Base-by-base conservation (phyloP, 139 green algal species). In the Chlorella sp. region DNA sequence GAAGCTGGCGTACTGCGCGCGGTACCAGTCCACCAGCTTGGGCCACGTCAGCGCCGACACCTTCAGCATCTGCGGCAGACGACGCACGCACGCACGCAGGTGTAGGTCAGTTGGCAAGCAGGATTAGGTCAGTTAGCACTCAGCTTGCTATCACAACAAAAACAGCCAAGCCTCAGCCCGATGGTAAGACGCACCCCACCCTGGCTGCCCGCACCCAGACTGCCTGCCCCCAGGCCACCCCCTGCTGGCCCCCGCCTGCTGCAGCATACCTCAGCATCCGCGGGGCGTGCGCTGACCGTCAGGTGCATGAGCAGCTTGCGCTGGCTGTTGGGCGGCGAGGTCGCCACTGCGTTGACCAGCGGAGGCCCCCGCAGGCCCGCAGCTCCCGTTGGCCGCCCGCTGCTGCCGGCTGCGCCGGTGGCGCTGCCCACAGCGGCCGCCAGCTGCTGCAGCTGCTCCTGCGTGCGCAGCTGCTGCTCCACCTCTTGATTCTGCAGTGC, bases 11-110 rank as follows among this genome's bases (percentile, higher is more conserved):
- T 73, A 28, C 60, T 57, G 57, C 36, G 71, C 41, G 60, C 25
- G 23, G 60, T 82, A 82, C 76, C 76, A 82, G 21, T 82, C 76
- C 60, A 60, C 36, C 57, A 82, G 76, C 76, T 82, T 82, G 76
- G 76, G 76, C 76, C 76, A 82, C 1, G 76, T 73, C 36, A 82
- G 57, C 34, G 76, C 60, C 23, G 76, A 63, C 57, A 82, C 76
- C 60, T 63, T 39, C 28, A 67, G 65, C 76, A 82, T 82, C 76
- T 82, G 57, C 44, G 34, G 20, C 4, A 20, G n/a, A n/a, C n/a
- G n/a, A n/a, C n/a, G n/a, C n/a, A n/a, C n/a, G n/a, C n/a, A n/a
- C n/a, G n/a, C n/a, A n/a, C n/a, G n/a, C n/a, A n/a, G n/a, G n/a
- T n/a, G n/a, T n/a, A n/a, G n/a, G n/a, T n/a, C n/a, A n/a, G n/a